Evolutionary conservation across 2,329 filamentous ascomycete species (phyloP).

Genomic region (Fusarium staphyleae): DNA sequence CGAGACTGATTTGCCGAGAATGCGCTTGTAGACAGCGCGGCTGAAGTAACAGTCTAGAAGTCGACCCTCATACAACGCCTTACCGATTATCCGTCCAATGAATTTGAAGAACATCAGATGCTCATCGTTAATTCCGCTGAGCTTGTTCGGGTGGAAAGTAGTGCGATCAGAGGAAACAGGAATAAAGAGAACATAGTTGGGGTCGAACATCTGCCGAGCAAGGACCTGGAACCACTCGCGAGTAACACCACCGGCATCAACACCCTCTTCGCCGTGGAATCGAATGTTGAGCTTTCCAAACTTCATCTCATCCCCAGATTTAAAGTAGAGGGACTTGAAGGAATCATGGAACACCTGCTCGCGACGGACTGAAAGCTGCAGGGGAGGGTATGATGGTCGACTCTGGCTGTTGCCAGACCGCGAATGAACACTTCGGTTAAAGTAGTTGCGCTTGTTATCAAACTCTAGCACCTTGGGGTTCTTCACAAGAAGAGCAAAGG

Average conservation of each 20-base stretch:
- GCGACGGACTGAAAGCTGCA: conserved; percentile 89
- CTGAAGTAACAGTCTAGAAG: conserved; percentile 99
- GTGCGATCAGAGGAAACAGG: conserved; percentile 97
- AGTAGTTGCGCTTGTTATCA: conserved; percentile 99
- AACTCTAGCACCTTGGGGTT: conserved; percentile 99
- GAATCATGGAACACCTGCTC: conserved; percentile 98
- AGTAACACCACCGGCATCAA: conserved; percentile 96
- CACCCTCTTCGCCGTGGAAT: conserved; percentile 96
- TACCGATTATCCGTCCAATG: conserved; percentile 97
- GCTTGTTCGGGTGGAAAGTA: conserved; percentile 96
- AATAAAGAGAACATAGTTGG: conserved; percentile 95
- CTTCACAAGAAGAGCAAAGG: conserved; percentile 93
- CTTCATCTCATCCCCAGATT: conserved; percentile 96
- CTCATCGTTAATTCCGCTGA: conserved; percentile 92
- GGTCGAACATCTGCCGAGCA: conserved; percentile 97
- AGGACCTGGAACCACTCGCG: conserved; percentile 99
- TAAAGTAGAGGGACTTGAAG: conserved; percentile 98
- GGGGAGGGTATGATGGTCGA: conserved; percentile 72
- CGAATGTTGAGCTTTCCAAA: conserved; percentile 98
- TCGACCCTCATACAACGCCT: conserved; percentile 94
- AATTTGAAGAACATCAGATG: conserved; percentile 99
- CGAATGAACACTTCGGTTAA: conserved; percentile 87
- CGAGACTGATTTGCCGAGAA: conserved; percentile 91
- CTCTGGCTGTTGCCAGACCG: conserved; percentile 70
- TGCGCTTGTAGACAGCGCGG: conserved; percentile 96